phyloP scores from a whole-genome alignment of 1,139 yeast genomes.

The Zygosaccharomyces sapae region DNA sequence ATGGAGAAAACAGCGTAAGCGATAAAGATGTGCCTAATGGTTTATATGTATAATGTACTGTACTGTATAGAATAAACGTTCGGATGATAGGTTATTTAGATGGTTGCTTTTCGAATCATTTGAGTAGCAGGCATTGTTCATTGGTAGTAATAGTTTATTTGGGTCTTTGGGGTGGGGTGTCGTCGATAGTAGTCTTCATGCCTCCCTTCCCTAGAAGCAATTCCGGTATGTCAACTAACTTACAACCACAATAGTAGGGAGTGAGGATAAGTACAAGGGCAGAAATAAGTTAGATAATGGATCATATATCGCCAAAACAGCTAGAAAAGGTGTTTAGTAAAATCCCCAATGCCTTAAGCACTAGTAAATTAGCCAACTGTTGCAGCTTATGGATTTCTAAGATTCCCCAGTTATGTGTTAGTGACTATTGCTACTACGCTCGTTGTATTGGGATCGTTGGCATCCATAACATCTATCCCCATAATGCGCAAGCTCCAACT shows the following conservation, averaged over 20 bases:
- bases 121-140: neutral
- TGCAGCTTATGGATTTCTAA: constrained; percentile 1
- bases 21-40: constrained; percentile 36
- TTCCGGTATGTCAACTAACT: constrained; percentile 1
- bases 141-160: neutral
- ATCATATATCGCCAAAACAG: constrained; percentile 2
- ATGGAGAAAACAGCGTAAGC: constrained; percentile 84
- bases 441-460: constrained; percentile 22
- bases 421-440: constrained; percentile 11
- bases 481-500: constrained; percentile 30
- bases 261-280: neutral
- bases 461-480: constrained; percentile 26
- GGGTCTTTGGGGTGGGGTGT: neutral
- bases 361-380: constrained; percentile 4
- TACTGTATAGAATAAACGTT: constrained; percentile 1
- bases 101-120: neutral
- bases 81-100: neutral
- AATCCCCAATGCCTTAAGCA: constrained; percentile 2
- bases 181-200: neutral
- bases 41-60: neutral
- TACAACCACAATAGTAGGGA: constrained; percentile 3
- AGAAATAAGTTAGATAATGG: neutral
- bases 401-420: neutral
- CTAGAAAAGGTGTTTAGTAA: constrained; percentile 5
- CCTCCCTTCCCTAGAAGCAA: neutral